Conservation (phyloP, 345 rosid species). For the Limnanthes douglasii region DNA sequence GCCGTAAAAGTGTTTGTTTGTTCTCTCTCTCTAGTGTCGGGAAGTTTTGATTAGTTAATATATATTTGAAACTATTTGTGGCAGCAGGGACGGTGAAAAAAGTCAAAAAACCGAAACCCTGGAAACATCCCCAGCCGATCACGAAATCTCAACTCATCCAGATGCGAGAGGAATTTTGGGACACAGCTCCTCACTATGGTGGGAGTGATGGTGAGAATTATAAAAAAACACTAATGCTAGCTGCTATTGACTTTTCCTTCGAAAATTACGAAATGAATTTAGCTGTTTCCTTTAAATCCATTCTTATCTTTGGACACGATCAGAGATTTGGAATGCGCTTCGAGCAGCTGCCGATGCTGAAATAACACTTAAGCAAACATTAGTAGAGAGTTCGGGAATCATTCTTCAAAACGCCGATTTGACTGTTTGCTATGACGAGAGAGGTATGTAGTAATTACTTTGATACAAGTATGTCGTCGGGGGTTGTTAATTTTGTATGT, state of each 20-base stretch:
- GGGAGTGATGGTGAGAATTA: slow-evolving; percentile 16
- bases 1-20: slow-evolving; percentile 2
- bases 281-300: too few relatives aligned
- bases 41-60: too few relatives aligned
- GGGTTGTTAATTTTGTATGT: not conserved
- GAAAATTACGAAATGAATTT: too few relatives aligned
- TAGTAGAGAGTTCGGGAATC: slow-evolving; percentile 79
- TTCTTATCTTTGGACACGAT: not conserved
- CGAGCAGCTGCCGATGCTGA: slow-evolving; percentile 86
- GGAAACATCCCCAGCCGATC: slow-evolving; percentile 79
- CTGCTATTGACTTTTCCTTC: too few relatives aligned
- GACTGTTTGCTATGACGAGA: slow-evolving; percentile 76
- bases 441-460: slow-evolving; percentile 64
- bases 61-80: too few relatives aligned
- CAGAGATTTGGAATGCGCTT: slow-evolving; percentile 96
- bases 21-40: too few relatives aligned
- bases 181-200: slow-evolving; percentile 95
- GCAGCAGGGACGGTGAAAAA: slow-evolving; percentile 47
- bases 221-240: too few relatives aligned
- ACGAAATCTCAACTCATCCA: slow-evolving; percentile 53
- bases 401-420: slow-evolving; percentile 69
- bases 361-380: slow-evolving; percentile 53
- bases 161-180: slow-evolving; percentile 91
- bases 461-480: too few relatives aligned
- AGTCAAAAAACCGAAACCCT: slow-evolving; percentile 77